Evolutionary conservation across 371 early-diverging fungal species (phyloP), one percentile per base, ranked within the genome.

Genomic region (Mortierella sp.): DNA sequence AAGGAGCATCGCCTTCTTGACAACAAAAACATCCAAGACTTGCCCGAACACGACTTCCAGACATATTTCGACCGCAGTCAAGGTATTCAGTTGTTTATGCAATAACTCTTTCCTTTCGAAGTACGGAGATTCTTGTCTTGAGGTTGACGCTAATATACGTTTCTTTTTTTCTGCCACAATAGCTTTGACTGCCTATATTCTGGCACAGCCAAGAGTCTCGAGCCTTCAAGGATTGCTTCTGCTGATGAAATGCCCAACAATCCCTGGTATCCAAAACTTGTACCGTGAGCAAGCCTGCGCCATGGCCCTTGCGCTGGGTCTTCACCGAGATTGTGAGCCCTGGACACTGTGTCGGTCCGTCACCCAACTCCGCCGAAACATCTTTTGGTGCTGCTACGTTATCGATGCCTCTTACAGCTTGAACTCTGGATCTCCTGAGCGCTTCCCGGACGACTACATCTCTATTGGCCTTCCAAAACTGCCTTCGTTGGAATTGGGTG

Each of bases 231-330:
- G 78, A 7, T 34, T 86, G 31, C 73, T 86, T 1, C 71, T 86
- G 21, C 50, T 86, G 42, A 86, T 86, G 87, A 86, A 86, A n/a
- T 86, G 87, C 55, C 87, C 87, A 8, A 78, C 82, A 6, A 82
- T 86, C 34, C 82, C 87, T 24, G 87, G 87, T 14, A 82, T 82
- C 38, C 87, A 82, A 58, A 86, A 86, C 28, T 63, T 86, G 5
- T 86, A 82, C 24, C 87, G 87, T 34, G 87, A 86, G n/a, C 87
- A 86, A 38, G 80, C 87, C 19, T 86, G 87, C 50, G 82, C 87
- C 65, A 86, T 86, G 87, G 87, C 80, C 24, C 83, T 86, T 44
- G 73, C 87, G 44, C 78, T 86, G 24, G 87, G 87, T 0, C 83
- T 86, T n/a, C 87, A 86, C 70, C 82, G 87, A 4, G 87, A 86